Conservation (phyloP, 1,284 basidiomycete species). For the Pseudomicrostroma phylloplanum region DNA sequence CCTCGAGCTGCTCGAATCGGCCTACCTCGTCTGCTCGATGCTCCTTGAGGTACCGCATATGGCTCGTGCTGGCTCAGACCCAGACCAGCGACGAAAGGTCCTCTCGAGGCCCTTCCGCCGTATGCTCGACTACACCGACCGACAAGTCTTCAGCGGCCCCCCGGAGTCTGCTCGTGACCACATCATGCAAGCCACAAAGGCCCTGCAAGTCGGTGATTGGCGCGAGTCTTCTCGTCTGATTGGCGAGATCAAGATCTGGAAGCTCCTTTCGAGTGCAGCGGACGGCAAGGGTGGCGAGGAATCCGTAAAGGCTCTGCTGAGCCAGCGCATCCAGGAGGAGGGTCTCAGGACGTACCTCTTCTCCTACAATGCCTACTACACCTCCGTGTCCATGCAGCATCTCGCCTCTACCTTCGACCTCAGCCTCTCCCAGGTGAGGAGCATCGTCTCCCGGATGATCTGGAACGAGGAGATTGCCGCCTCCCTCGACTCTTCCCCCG, state of each 20-base stretch:
- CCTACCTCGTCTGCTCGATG: slow-evolving; percentile 97
- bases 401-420: slow-evolving; percentile 83
- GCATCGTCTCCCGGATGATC: slow-evolving; percentile 96
- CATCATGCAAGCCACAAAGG: slow-evolving; percentile 98
- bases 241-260: slow-evolving; percentile 95
- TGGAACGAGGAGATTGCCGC: slow-evolving; percentile 94
- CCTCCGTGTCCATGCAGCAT: slow-evolving; percentile 76
- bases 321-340: slow-evolving; percentile 96
- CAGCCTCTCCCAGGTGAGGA: slow-evolving; percentile 71
- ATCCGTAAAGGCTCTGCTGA: slow-evolving; percentile 88
- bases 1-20: slow-evolving; percentile 92
- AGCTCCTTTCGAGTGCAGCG: slow-evolving; percentile 65
- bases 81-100: slow-evolving; percentile 65
- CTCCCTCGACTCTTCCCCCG: slow-evolving; percentile 78
- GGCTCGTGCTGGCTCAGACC: slow-evolving; percentile 87
- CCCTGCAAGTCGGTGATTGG: slow-evolving; percentile 94
- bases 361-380: slow-evolving; percentile 94
- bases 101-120: slow-evolving; percentile 94
- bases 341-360: slow-evolving; percentile 94
- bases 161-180: slow-evolving; percentile 98
- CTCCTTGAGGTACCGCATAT: slow-evolving; percentile 92
- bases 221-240: slow-evolving; percentile 87
- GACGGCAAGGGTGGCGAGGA: slow-evolving; percentile 57
- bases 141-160: slow-evolving; percentile 95
- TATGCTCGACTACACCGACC: slow-evolving; percentile 90